phyloP scores from a whole-genome alignment of 2,329 filamentous ascomycete genomes.

The Diaporthe ampelina region DNA sequence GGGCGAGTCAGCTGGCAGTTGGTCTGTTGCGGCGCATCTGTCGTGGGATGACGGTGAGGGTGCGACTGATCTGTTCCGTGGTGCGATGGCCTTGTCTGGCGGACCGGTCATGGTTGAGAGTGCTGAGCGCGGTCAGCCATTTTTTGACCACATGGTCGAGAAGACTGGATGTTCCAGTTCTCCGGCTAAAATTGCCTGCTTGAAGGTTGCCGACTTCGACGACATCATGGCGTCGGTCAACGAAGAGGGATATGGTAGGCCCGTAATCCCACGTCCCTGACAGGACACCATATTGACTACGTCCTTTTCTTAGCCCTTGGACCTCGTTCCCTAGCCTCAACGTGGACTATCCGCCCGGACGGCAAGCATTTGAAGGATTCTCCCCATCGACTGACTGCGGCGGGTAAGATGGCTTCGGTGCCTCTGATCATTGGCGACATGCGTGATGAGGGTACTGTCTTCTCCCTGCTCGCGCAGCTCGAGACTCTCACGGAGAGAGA shows the following conservation, averaged over 20 bases:
- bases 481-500: slow-evolving; percentile 1
- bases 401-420: slow-evolving; percentile 1
- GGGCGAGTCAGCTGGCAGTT: slow-evolving; percentile 64
- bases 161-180: neutral
- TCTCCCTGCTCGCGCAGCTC: slow-evolving; percentile 8
- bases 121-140: slow-evolving; percentile 5
- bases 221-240: neutral
- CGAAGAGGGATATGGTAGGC: neutral
- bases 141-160: slow-evolving; percentile 6
- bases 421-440: slow-evolving; percentile 3
- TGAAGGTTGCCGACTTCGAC: neutral
- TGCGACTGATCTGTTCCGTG: neutral
- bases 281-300: too few species aligned
- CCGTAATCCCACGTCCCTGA: too few species aligned
- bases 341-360: slow-evolving; percentile 1
- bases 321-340: slow-evolving; percentile 7
- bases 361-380: slow-evolving; percentile 14
- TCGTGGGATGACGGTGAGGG: slow-evolving; percentile 11
- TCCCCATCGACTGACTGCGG: neutral
- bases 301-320: too few species aligned
- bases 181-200: neutral
- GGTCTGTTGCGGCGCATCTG: slow-evolving; percentile 60
- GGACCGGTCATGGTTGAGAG: slow-evolving; percentile 14
- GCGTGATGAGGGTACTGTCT: neutral
- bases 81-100: slow-evolving; percentile 9